Evolutionary conservation across 2,329 filamentous ascomycete species (phyloP).

Genomic region (Juglanconis oblonga): DNA sequence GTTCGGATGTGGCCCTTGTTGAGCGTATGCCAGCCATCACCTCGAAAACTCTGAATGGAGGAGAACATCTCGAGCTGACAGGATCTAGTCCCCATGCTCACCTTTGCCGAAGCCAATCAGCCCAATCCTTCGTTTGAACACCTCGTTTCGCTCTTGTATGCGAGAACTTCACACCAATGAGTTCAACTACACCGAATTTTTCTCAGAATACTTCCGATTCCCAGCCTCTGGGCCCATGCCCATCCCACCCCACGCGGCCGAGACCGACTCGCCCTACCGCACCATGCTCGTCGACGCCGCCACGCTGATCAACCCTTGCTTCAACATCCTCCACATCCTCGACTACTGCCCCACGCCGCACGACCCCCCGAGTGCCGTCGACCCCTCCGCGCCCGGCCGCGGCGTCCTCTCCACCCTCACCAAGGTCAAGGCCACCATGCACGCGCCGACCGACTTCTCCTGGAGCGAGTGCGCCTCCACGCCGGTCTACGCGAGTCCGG

Average conservation of each 20-base stretch:
- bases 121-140: constrained; percentile 59
- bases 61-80: neutral
- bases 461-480: constrained; percentile 18
- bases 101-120: constrained; percentile 57
- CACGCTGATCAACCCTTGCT: constrained; percentile 65
- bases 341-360: constrained; percentile 60
- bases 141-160: constrained; percentile 48
- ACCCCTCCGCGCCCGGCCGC: constrained; percentile 53
- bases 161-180: constrained; percentile 51
- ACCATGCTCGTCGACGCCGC: constrained; percentile 50
- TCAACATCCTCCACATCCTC: constrained; percentile 67
- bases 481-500: constrained; percentile 34
- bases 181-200: constrained; percentile 59
- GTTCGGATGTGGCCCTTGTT: neutral
- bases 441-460: constrained; percentile 45
- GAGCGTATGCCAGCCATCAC: constrained; percentile 31
- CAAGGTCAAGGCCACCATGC: constrained; percentile 70
- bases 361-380: constrained; percentile 61
- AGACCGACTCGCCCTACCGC: constrained; percentile 54
- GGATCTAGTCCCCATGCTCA: constrained; percentile 45
- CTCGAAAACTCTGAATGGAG: neutral
- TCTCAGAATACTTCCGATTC: constrained; percentile 59
- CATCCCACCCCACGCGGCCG: constrained; percentile 30
- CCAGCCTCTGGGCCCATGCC: constrained; percentile 62
- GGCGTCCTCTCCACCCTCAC: constrained; percentile 64